These are phyloP conservation scores for Chloranthus sessilifolius DNA, from an alignment of 164 flowering plant species.

Conservation along the genomic window DNA sequence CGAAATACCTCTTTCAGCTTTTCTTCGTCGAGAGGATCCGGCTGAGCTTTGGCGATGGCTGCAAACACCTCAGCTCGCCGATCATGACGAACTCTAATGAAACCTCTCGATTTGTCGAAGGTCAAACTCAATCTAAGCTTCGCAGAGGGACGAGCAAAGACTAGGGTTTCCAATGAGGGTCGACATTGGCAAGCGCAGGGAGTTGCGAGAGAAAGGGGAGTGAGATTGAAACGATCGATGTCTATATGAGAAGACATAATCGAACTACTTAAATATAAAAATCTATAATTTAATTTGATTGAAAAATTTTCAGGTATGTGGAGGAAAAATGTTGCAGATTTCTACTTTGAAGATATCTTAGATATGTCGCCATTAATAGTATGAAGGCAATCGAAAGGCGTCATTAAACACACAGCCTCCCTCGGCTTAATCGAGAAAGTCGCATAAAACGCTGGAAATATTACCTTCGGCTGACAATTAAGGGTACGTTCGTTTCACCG, in stretches of 20 bases:
- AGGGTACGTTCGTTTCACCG: too few relatives aligned
- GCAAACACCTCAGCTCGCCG: conserved; percentile 16
- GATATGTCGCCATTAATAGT: too few relatives aligned
- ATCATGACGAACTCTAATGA: conserved; percentile 6
- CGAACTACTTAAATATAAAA: too few relatives aligned
- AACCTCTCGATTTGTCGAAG: conserved; percentile 10
- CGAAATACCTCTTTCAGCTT: conserved; percentile 27
- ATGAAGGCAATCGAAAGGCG: not conserved
- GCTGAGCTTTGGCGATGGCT: conserved; percentile 40
- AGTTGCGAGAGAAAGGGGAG: conserved; percentile 30
- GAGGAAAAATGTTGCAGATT: not conserved
- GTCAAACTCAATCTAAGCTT: conserved; percentile 20
- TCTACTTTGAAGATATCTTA: too few relatives aligned
- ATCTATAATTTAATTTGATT: too few relatives aligned
- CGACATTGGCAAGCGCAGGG: conserved; percentile 28
- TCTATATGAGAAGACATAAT: too few relatives aligned
- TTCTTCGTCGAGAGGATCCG: conserved; percentile 27
- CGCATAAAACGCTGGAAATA: too few relatives aligned
- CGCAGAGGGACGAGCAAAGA: conserved; percentile 14
- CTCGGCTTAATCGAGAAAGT: too few relatives aligned
- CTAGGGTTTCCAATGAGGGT: conserved; percentile 21
- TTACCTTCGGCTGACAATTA: too few relatives aligned
- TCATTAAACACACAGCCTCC: not conserved
- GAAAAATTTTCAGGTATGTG: conserved; percentile 15
- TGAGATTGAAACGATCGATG: conserved; percentile 24